A percentile compares a stretch with the other conserved stretches of the same genome.
Conservation (phyloP, 2,329 filamentous ascomycete species). For the Epichloe typhina region DNA sequence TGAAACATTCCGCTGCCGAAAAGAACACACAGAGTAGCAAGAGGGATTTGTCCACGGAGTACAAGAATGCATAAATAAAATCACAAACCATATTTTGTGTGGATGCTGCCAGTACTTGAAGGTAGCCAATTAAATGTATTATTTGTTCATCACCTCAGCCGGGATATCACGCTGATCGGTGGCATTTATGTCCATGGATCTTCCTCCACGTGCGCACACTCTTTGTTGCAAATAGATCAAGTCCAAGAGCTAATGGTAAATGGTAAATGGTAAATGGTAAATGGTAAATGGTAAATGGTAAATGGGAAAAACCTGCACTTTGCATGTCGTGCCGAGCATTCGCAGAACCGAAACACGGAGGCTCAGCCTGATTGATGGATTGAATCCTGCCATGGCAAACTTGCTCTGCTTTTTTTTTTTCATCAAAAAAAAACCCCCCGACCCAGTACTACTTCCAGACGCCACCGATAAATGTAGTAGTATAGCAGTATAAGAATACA, state of each 20-base stretch:
- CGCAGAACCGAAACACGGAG: not conserved
- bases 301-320: not conserved
- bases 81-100: too few relatives aligned
- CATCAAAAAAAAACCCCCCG: not conserved
- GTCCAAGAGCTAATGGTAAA: not conserved
- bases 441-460: not conserved
- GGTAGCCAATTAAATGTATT: conserved; percentile 4
- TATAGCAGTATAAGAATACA: conserved; percentile 9
- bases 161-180: not conserved
- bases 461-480: not conserved
- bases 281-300: not conserved
- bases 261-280: not conserved
- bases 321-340: not conserved
- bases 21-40: too few relatives aligned
- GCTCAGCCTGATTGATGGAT: not conserved
- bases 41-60: too few relatives aligned
- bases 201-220: not conserved
- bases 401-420: not conserved
- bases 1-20: too few relatives aligned
- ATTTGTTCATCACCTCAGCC: conserved; percentile 1
- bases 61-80: too few relatives aligned
- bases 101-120: not conserved
- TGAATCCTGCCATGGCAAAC: not conserved
- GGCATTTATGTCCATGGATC: not conserved
- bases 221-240: conserved; percentile 1